Evolutionary conservation across 441 rosid species (phyloP), one percentile per base, ranked within the genome.

Genomic region (Arabidopsis lyrata): DNA sequence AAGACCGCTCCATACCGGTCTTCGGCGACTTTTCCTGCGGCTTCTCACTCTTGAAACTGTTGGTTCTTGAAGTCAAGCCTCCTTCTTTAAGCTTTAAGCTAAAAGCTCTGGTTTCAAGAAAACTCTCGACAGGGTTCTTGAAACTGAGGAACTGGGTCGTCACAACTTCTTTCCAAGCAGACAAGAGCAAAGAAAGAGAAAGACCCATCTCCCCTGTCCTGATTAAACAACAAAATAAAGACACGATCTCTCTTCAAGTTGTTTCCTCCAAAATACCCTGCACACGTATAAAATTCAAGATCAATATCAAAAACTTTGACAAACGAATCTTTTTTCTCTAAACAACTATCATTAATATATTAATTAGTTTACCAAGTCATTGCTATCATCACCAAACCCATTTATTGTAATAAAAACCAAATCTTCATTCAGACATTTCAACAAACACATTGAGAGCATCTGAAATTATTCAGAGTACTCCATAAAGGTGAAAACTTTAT

Each of bases 121-220:
- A 68, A 24, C 75, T 69, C 36, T 62, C 75, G 13, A 69, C 61
- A 22, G 79, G 75, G 53, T 70, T 69, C 66, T 76, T 70, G 75
- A 76, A 63, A 63, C 71, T 55, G 38, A 47, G 48, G 59, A 76
- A 56, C 20, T 55, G 75, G 20, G 58, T 76, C 6, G 65, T 56
- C 5, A 63, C 34, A 35, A 76, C 61, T 63, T 76, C 71, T 48
- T 70, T 76, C 58, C 79, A 76, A 39, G 66, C 71, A 22, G 79
- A 49, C 45, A 76, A 58, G 60, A 76, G 66, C 8, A 70, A 42
- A n/a, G 79, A 76, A 18, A 76, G 47, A 52, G 76, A 77, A 39
- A 77, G 63, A 0, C 80, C 77, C 80, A 77, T 77, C 10, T 13
- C 52, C 63, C 15, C 20, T 59, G 38, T 70, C 15, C 20, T 59